Evolutionary conservation across 2,329 filamentous ascomycete species (phyloP).

Genomic region (Paraconiothyrium sp.): DNA sequence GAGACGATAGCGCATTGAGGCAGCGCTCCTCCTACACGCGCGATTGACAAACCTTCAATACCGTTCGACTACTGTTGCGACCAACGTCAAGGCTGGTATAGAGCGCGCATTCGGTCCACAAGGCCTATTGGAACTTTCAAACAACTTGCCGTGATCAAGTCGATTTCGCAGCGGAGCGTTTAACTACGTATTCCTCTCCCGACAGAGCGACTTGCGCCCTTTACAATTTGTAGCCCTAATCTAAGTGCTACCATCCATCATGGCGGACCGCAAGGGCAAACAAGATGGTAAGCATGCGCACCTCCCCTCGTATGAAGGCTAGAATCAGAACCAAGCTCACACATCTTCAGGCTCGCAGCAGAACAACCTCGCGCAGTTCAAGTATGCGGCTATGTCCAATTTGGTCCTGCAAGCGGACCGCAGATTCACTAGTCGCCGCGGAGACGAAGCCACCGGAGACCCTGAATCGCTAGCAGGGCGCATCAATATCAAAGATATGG

Average conservation of each 20-base stretch:
- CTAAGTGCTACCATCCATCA: constrained; percentile 13
- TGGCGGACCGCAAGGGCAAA: constrained; percentile 19
- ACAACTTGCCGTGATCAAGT: not conserved
- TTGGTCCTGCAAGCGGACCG: constrained; percentile 99
- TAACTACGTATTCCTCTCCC: constrained; percentile 11
- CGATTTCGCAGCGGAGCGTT: constrained; percentile 13
- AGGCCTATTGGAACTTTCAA: not conserved
- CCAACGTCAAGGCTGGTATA: constrained; percentile 1
- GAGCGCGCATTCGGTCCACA: constrained; percentile 8
- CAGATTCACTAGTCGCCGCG: constrained; percentile 90
- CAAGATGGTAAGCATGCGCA: constrained; percentile 9
- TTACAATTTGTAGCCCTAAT: not conserved
- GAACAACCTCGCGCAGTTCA: constrained; percentile 90
- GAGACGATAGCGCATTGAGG: constrained; percentile 12
- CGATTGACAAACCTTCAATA: not conserved
- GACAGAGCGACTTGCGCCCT: not conserved
- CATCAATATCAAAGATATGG: constrained; percentile 95
- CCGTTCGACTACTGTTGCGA: not conserved
- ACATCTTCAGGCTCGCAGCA: constrained; percentile 21
- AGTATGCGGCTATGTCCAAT: constrained; percentile 99
- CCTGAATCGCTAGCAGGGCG: constrained; percentile 96
- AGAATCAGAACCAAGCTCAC: constrained; percentile 1
- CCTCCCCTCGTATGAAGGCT: no score
- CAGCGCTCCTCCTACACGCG: not conserved
- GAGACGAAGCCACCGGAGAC: constrained; percentile 95